A percentile compares a stretch with the other conserved stretches of the same genome.
Conservation (phyloP, 1,284 basidiomycete genomes). For the Baeospora myosura region DNA sequence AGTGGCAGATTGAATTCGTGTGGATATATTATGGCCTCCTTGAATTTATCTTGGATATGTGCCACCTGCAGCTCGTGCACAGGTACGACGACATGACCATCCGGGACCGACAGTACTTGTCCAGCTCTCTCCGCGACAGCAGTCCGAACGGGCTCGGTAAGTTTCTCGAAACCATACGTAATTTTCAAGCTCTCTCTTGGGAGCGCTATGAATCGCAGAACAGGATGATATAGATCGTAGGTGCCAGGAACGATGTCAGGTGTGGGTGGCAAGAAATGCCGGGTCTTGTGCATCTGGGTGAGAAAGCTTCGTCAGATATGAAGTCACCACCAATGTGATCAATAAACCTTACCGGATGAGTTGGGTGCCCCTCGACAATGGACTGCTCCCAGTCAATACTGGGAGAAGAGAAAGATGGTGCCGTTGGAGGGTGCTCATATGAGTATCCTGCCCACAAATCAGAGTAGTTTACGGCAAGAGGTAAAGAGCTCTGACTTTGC, state of each 20-base stretch:
- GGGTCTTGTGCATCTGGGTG: constrained; percentile 47
- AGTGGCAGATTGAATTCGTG: constrained; percentile 32
- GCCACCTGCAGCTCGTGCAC: constrained; percentile 43
- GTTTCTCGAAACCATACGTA: constrained; percentile 38
- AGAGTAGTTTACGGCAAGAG: constrained; percentile 5
- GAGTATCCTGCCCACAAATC: constrained; percentile 28
- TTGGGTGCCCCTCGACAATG: constrained; percentile 48
- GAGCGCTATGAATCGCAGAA: constrained; percentile 36
- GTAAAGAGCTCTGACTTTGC: constrained; percentile 36
- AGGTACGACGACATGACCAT: constrained; percentile 33
- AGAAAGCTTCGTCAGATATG: neutral
- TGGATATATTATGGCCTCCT: constrained; percentile 34
- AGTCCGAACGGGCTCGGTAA: constrained; percentile 30
- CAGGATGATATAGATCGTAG: constrained; percentile 39
- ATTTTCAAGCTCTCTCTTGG: constrained; percentile 33
- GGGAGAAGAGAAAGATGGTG: constrained; percentile 32
- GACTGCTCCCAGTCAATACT: constrained; percentile 51
- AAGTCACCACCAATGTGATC: neutral
- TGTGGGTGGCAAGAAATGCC: constrained; percentile 40
- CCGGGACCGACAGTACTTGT: constrained; percentile 22
- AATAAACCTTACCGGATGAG: constrained; percentile 36
- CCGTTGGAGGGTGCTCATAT: constrained; percentile 35
- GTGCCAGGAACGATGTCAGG: constrained; percentile 32
- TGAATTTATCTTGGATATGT: constrained; percentile 41
- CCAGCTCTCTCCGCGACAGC: constrained; percentile 28